Evolutionary conservation across 2,329 filamentous ascomycete genomes (phyloP).

Genomic region (Sarocladium kiliense): DNA sequence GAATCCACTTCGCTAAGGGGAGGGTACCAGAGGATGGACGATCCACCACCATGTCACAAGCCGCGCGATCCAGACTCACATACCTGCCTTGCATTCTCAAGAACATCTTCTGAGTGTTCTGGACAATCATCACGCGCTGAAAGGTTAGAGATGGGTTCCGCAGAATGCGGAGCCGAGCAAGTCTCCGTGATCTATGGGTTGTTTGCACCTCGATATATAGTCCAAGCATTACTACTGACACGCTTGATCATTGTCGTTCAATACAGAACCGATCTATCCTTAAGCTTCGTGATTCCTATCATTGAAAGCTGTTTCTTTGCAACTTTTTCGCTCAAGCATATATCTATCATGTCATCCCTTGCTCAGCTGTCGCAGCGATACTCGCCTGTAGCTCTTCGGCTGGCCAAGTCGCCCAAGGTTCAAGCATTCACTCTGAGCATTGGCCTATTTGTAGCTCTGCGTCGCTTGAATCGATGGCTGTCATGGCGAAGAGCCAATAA

Average conservation of each 20-base stretch:
- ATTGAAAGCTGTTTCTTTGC: neutral
- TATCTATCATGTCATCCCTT: neutral
- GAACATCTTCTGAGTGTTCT: neutral
- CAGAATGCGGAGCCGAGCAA: neutral
- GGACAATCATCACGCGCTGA: neutral
- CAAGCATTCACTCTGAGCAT: neutral
- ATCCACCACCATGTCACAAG: neutral
- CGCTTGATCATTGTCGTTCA: neutral
- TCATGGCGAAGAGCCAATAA: neutral
- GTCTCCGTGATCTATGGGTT: neutral
- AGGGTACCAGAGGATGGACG: neutral
- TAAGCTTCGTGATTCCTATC: neutral
- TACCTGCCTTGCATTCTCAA: neutral
- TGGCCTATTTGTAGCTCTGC: neutral
- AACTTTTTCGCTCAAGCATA: neutral
- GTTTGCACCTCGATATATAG: neutral
- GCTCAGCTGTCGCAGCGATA: neutral
- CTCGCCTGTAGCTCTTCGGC: neutral
- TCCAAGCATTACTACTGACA: neutral
- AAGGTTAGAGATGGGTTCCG: neutral
- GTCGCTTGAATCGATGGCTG: neutral
- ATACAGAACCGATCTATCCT: neutral
- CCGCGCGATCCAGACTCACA: neutral
- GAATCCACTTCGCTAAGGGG: neutral
- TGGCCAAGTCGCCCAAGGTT: neutral